Base-by-base conservation (phyloP, 768 basidiomycete species). In the Fibroporia radiculosa region DNA sequence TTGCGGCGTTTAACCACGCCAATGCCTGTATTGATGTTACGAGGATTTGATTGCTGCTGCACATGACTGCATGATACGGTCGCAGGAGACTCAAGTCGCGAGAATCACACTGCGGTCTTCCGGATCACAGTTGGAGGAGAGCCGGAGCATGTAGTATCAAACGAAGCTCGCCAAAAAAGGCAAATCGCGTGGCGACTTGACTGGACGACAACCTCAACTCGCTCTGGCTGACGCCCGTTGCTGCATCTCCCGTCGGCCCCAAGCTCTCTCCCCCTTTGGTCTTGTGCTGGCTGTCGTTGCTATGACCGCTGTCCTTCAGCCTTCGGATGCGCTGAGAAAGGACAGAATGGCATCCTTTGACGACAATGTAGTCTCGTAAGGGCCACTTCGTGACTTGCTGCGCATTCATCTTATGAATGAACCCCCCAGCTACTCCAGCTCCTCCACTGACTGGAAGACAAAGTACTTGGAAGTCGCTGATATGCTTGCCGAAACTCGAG, bases 401-500 rank as follows among this genome's bases (percentile, higher is more conserved):
- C 36, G 22, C 13, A 34, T 33, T 24, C 39, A 42, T 31, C 41
- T 34, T n/a, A 43, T 48, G 52, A 51, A 49, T 41, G 14, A 42
- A 35, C 44, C 44, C 50, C 41, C 4, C 56, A 85, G 82, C 52
- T 82, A 75, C 61, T 70, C 75, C 33, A 62, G 73, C 41, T 62
- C 74, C 27, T 62, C 70, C 39, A 72, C 74, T 18, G 84, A 89
- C 59, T 89, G 86, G 86, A 82, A 77, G 51, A 63, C 74, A 51
- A 88, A 86, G 62, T 88, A 86, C 62, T 75, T 80, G 64, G 86
- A 88, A 65, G 82, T 85, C 42, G 78, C 82, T 40, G 84, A 90
- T 50, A 87, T 91, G 78, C 74, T 93, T 52, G 62, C 79, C 25
- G 87, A 92, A 63, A 90, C 91, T 26, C 78, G 84, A 48, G 72